Evolutionary conservation across 2,329 filamentous ascomycete genomes (phyloP), one percentile per base, ranked within the genome.

Genomic region (Pseudocercospora vitis): DNA sequence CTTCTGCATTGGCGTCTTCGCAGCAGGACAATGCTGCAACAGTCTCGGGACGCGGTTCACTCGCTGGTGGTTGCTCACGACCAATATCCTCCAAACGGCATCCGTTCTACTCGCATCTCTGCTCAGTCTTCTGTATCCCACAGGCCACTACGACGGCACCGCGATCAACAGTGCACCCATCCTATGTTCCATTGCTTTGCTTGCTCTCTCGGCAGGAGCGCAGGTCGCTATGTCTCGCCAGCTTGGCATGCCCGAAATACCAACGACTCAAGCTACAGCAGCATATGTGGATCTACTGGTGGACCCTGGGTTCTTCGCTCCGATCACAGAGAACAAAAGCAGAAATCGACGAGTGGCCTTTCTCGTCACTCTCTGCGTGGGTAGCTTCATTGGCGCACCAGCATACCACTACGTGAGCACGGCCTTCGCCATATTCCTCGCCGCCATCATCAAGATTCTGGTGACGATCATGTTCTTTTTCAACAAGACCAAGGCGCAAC

Each of bases 251-350:
- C 79, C 79, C 0, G 82, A 86, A 65, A 84, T 85, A 62, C 82
- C 76, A 53, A 85, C 83, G 0, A 81, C 82, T 21, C 85, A 85
- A 81, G 82, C 81, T 0, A 85, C 82, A 4, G 81, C 82, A 0
- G 82, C 82, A 1, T 85, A 80, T 76, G 73, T 85, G 1, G 82
- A 85, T 62, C 63, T 84, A 50, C 66, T 83, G 48, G 79, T 83
- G 50, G 82, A 85, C 63, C 73, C 73, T 24, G 70, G 71, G 4
- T 68, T 85, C 45, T 74, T 81, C 14, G 67, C 64, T 3, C 7
- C 67, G 7, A 29, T 54, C 12, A 37, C 5, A 5, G 61, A 71
- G 11, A 84, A 84, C 61, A 70, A 77, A 12, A 70, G 76, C 2
- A 68, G 81, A 12, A 81, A 78, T 29, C 70, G 81, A 4, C 69